A percentile compares a stretch with the other conserved stretches of the same genome.
Conservation (phyloP, 164 flowering plant genomes). For the Euptelea pleiosperma region DNA sequence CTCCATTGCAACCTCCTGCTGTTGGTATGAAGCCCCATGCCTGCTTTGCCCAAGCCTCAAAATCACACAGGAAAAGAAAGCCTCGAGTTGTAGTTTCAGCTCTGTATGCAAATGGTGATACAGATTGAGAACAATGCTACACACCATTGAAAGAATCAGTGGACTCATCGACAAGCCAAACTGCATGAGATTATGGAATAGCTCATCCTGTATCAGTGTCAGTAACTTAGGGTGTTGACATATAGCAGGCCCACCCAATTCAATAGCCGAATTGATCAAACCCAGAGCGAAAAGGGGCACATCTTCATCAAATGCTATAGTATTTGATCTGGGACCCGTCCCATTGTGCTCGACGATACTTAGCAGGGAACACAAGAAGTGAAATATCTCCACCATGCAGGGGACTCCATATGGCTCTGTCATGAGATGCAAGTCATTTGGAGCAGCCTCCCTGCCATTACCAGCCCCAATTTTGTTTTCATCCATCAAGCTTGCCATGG, state of each 20-base stretch:
- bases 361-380: slow-evolving; percentile 29
- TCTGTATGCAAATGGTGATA: slow-evolving; percentile 33
- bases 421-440: slow-evolving; percentile 18
- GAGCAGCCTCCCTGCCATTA: slow-evolving; percentile 6
- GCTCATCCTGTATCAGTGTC: slow-evolving; percentile 34
- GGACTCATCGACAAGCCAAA: slow-evolving; percentile 43
- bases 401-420: slow-evolving; percentile 33
- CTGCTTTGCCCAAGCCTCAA: slow-evolving; percentile 38
- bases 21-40: slow-evolving; percentile 38
- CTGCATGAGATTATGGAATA: slow-evolving; percentile 37
- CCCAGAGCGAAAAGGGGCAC: slow-evolving; percentile 43
- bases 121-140: slow-evolving; percentile 39
- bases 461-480: slow-evolving; percentile 10
- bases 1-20: slow-evolving; percentile 44
- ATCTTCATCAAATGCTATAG: slow-evolving; percentile 33
- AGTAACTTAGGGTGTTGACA: slow-evolving; percentile 28
- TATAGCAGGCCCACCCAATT: slow-evolving; percentile 33
- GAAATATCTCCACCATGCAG: slow-evolving; percentile 36
- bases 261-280: slow-evolving; percentile 40
- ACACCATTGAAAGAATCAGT: slow-evolving; percentile 38
- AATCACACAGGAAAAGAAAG: slow-evolving; percentile 40
- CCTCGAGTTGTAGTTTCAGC: slow-evolving; percentile 40
- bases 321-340: slow-evolving; percentile 24
- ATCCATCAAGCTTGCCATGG: slow-evolving; percentile 12
- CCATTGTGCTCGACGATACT: slow-evolving; percentile 30